A percentile compares a stretch with the other conserved stretches of the same genome.
Evolutionary conservation across 129 eudicot genomes (phyloP).

Genomic region (Tanacetum coccineum): DNA sequence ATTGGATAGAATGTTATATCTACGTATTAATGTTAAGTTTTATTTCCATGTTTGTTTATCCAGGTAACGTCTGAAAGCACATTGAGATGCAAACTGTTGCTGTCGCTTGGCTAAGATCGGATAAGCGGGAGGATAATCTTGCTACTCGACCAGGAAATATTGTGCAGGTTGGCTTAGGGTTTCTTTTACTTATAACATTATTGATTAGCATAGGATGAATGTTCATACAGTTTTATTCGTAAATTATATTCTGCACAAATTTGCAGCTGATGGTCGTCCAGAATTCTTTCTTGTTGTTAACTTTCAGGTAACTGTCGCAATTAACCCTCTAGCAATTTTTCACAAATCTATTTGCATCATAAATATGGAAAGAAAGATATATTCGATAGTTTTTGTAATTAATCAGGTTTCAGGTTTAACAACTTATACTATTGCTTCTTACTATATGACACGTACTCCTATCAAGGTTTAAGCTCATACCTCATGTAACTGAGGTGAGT

Average conservation of each 20-base stretch:
- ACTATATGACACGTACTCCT: slow-evolving; percentile 57
- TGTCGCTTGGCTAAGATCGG: slow-evolving; percentile 58
- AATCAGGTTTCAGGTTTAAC: slow-evolving; percentile 60
- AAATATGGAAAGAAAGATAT: too few relatives aligned
- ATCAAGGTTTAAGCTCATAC: slow-evolving; percentile 71
- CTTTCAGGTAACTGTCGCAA: slow-evolving; percentile 38
- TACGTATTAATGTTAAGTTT: too few relatives aligned
- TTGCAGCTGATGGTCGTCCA: slow-evolving; percentile 56
- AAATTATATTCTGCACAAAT: slow-evolving; percentile 39
- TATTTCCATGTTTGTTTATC: background rate
- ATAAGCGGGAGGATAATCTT: slow-evolving; percentile 60
- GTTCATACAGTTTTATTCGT: background rate
- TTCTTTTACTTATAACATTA: background rate
- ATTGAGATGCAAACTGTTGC: slow-evolving; percentile 51
- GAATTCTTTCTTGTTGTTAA: slow-evolving; percentile 59
- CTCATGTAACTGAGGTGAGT: slow-evolving; percentile 56
- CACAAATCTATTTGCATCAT: too few relatives aligned
- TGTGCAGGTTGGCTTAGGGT: slow-evolving; percentile 16
- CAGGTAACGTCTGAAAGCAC: slow-evolving; percentile 51
- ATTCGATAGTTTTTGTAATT: background rate
- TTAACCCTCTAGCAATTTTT: too few relatives aligned
- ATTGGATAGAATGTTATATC: too few relatives aligned
- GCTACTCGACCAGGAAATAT: slow-evolving; percentile 48
- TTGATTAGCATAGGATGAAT: background rate
- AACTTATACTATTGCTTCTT: slow-evolving; percentile 46